Percentiles rank a stretch among this genome's conserved stretches.
Evolutionary conservation across 768 basidiomycete genomes (phyloP).

Genomic region (Panus rudis): DNA sequence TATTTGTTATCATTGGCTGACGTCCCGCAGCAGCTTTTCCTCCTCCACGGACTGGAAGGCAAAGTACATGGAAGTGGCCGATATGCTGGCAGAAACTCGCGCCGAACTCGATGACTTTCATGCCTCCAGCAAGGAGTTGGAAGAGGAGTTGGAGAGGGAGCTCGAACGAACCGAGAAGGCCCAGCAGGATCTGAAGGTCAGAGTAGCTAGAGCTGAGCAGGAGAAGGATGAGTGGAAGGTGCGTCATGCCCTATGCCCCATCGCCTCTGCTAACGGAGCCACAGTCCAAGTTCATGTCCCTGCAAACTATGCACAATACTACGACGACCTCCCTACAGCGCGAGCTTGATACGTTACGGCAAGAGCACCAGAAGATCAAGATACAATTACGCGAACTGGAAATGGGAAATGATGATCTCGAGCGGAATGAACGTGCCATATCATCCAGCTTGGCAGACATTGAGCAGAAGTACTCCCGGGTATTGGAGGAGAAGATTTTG

Average conservation of each 20-base stretch:
- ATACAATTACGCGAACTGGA: slow-evolving; percentile 82
- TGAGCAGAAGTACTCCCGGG: slow-evolving; percentile 83
- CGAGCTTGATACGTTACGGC: slow-evolving; percentile 77
- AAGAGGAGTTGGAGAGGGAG: slow-evolving; percentile 90
- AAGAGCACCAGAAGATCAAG: slow-evolving; percentile 64
- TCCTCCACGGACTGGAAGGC: slow-evolving; percentile 64
- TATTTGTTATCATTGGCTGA: slow-evolving; percentile 4
- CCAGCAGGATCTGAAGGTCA: slow-evolving; percentile 72
- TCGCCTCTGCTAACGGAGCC: slow-evolving; percentile 8
- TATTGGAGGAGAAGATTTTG: slow-evolving; percentile 93
- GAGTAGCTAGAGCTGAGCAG: slow-evolving; percentile 58
- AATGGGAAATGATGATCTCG: slow-evolving; percentile 97
- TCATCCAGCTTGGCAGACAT: slow-evolving; percentile 77
- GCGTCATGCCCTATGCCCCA: slow-evolving; percentile 16
- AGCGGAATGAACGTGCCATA: slow-evolving; percentile 87
- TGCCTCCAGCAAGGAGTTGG: slow-evolving; percentile 81
- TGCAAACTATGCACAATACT: slow-evolving; percentile 87
- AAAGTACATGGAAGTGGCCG: slow-evolving; percentile 76
- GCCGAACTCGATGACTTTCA: slow-evolving; percentile 85
- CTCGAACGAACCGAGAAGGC: slow-evolving; percentile 82
- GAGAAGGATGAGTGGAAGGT: slow-evolving; percentile 96
- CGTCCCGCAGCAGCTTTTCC: slow-evolving; percentile 25
- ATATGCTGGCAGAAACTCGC: slow-evolving; percentile 79
- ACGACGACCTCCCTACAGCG: slow-evolving; percentile 88
- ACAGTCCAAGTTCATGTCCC: slow-evolving; percentile 76